Base-by-base conservation (phyloP, 2,329 filamentous ascomycete genomes). In the Xylariaceae sp. region DNA sequence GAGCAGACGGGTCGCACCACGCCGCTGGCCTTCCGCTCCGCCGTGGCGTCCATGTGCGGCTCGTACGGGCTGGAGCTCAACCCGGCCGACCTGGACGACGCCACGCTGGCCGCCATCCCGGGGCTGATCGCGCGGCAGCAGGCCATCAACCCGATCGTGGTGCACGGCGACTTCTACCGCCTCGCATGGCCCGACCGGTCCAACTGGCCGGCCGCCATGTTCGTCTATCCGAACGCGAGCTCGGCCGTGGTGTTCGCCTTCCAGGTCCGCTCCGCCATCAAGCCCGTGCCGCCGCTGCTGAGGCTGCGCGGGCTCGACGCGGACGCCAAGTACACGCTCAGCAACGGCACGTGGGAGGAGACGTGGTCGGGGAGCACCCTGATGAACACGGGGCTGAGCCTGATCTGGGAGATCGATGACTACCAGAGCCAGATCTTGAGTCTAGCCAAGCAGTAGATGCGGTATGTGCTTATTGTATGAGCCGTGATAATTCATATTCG, bases 21-120 rank as follows among this genome's bases (percentile, higher is more conserved):
- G 2, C 68, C 75, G 0, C 63, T 81, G 10, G 52, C 55, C 2
- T 80, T 81, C 59, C 73, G 77, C 21, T 75, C 71, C 0, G 76
- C 80, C 35, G 77, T 81, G 0, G 77, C 77, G 5, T 75, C 80
- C 61, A 80, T 80, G 77, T 77, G 77, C 35, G 77, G 77, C 23
- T 77, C 73, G 0, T 81, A 81, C 43, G 77, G 77, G 0, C 65
- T 81, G 9, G 77, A 82, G 49, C 64, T 82, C 6, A 65, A 80
- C 46, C 77, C 77, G 0, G 57, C 56, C 0, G 60, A 68, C 6
- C 64, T 77, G 5, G 54, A 56, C 0, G 59, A 59, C 0, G 66
- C 67, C 10, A 77, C 81, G n/a, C 61, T 58, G 29, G 62, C 57
- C 0, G 59, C 62, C 19, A 63, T 82, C 1, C 76, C 77, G 0